These are phyloP conservation scores for Cornus florida DNA, from an alignment of 148 eudicot genomes.

Conservation along the genomic window DNA sequence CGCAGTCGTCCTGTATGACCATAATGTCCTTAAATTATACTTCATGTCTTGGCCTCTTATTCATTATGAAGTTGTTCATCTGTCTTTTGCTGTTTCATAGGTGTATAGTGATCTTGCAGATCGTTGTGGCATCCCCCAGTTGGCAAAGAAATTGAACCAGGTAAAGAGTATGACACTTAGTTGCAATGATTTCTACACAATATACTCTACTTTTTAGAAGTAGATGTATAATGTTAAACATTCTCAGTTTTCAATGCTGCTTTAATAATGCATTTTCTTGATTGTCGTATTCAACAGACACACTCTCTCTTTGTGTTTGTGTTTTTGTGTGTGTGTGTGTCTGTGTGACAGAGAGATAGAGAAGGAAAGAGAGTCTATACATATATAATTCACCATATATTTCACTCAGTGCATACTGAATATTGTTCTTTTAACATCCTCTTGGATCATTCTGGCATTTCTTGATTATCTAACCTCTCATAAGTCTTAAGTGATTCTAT, in stretches of 20 bases:
- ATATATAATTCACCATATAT: too few relatives aligned
- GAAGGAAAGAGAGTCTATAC: too few relatives aligned
- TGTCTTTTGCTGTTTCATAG: conserved; percentile 34
- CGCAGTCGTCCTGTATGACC: conserved; percentile 79
- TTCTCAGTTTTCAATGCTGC: not conserved
- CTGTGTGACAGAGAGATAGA: too few relatives aligned
- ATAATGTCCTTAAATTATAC: not conserved
- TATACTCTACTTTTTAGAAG: not conserved
- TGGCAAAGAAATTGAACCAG: conserved; percentile 98
- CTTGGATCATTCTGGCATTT: not conserved
- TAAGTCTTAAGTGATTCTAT: not conserved
- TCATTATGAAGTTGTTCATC: not conserved
- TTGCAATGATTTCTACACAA: conserved; percentile 17
- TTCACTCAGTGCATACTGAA: not conserved
- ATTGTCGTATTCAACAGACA: not conserved
- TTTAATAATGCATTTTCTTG: not conserved
- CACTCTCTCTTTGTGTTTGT: not conserved
- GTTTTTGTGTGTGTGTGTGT: not conserved
- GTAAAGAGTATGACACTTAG: conserved; percentile 28
- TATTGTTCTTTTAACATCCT: not conserved
- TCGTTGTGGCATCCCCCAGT: conserved; percentile 89
- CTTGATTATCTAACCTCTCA: not conserved
- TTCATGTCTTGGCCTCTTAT: conserved; percentile 1
- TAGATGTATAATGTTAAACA: not conserved
- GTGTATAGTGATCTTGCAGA: conserved; percentile 92